A percentile compares a stretch with the other conserved stretches of the same genome.
Evolutionary conservation across 495 filamentous ascomycete genomes (phyloP).

Genomic region (Podospora tetraspora): DNA sequence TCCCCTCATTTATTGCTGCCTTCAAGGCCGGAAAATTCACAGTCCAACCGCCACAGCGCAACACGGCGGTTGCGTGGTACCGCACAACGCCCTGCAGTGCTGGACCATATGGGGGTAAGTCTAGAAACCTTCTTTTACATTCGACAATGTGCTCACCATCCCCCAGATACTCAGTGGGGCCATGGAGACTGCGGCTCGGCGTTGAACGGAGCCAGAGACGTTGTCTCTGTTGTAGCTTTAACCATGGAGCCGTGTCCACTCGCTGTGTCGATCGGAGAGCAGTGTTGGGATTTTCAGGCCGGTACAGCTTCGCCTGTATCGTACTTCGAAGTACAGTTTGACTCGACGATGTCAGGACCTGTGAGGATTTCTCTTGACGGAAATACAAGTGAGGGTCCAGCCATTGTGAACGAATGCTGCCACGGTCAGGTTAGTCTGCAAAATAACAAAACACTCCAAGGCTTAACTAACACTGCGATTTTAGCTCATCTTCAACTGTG

Average conservation of each 20-base stretch:
- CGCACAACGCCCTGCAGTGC: conserved; percentile 41
- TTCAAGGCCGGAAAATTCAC: conserved; percentile 52
- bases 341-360: conserved; percentile 38
- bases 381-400: conserved; percentile 40
- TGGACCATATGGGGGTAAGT: conserved; percentile 37
- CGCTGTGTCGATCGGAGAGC: conserved; percentile 47
- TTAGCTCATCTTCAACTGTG: conserved; percentile 41
- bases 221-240: conserved; percentile 42
- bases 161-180: conserved; percentile 40
- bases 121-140: not conserved
- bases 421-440: too few relatives aligned
- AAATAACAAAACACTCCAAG: too few relatives aligned
- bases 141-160: not conserved
- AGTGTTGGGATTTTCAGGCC: conserved; percentile 36
- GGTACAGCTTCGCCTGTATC: conserved; percentile 34
- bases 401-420: conserved; percentile 43
- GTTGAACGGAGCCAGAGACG: conserved; percentile 38
- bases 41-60: conserved; percentile 40
- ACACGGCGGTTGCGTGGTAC: conserved; percentile 59
- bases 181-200: conserved; percentile 40
- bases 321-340: conserved; percentile 53
- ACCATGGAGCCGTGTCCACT: conserved; percentile 34
- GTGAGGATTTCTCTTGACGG: conserved; percentile 49
- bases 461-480: conserved; percentile 4
- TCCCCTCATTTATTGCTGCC: conserved; percentile 60